These are phyloP conservation scores for Penicillium mononematosum DNA, from an alignment of 495 filamentous ascomycete species.

Conservation along the genomic window DNA sequence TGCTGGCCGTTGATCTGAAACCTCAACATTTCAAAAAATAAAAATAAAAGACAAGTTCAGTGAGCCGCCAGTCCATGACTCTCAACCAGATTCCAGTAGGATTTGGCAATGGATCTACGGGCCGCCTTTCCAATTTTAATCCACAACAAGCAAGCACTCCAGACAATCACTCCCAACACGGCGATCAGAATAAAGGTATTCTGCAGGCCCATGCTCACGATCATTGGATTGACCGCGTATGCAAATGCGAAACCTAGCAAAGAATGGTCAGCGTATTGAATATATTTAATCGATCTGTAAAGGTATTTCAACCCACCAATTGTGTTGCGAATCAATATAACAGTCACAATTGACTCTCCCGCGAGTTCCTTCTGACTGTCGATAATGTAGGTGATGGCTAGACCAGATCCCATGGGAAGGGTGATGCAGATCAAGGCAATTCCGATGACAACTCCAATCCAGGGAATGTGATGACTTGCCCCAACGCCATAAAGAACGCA, in stretches of 20 bases:
- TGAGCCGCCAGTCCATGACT: constrained; percentile 1
- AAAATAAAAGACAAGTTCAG: not conserved
- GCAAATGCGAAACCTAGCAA: constrained; percentile 1
- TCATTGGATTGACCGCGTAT: constrained; percentile 7
- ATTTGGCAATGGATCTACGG: not conserved
- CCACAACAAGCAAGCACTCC: constrained; percentile 1
- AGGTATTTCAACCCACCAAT: constrained; percentile 33
- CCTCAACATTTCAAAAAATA: not conserved
- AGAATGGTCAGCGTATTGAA: not conserved
- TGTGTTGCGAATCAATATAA: constrained; percentile 57
- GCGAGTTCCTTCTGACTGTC: constrained; percentile 42
- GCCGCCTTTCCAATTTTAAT: constrained; percentile 5
- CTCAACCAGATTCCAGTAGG: constrained; percentile 5
- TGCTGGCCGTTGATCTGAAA: too few species aligned
- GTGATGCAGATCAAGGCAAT: constrained; percentile 18
- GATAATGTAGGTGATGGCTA: constrained; percentile 26
- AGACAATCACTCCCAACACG: not conserved
- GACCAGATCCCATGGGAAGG: constrained; percentile 14
- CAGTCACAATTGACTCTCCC: constrained; percentile 54
- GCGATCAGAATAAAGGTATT: constrained; percentile 7
- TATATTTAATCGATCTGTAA: not conserved
- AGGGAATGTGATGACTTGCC: constrained; percentile 21
- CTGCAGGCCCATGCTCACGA: constrained; percentile 1
- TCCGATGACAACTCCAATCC: constrained; percentile 26
- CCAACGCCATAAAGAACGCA: constrained; percentile 22